A percentile compares a stretch with the other conserved stretches of the same genome.
phyloP scores from a whole-genome alignment of 306 rosid species.

The Purshia tridentata region DNA sequence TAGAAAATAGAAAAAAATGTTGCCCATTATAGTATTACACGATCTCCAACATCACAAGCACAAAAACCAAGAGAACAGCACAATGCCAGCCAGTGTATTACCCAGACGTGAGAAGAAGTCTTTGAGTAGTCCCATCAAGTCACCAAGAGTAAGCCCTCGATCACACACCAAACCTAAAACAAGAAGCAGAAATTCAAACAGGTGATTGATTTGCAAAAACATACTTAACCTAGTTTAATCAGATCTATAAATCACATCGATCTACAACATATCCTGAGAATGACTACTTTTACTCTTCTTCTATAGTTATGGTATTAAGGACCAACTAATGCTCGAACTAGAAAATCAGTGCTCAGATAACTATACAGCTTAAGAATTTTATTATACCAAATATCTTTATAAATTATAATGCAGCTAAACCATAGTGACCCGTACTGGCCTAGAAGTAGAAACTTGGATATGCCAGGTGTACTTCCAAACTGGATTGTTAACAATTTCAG shows the following conservation, averaged over 20 bases:
- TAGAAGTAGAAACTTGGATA: not conserved
- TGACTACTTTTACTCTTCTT: no score
- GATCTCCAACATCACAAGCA: not conserved
- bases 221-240: not conserved
- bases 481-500: not conserved
- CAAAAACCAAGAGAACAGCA: conserved; percentile 3
- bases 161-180: conserved; percentile 83
- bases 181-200: conserved; percentile 19
- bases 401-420: not conserved
- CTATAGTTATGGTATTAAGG: no score
- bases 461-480: not conserved
- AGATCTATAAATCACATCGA: not conserved
- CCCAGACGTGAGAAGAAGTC: conserved; percentile 91
- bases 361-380: no score
- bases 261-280: no score
- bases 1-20: not conserved
- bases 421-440: not conserved
- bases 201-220: not conserved
- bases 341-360: no score
- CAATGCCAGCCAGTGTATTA: conserved; percentile 28
- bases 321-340: no score
- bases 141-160: conserved; percentile 80
- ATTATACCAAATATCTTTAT: no score
- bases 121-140: conserved; percentile 79
- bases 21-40: not conserved